Base-by-base conservation (phyloP, 202 grass and related monocot genomes). In the Panicum virgatum region DNA sequence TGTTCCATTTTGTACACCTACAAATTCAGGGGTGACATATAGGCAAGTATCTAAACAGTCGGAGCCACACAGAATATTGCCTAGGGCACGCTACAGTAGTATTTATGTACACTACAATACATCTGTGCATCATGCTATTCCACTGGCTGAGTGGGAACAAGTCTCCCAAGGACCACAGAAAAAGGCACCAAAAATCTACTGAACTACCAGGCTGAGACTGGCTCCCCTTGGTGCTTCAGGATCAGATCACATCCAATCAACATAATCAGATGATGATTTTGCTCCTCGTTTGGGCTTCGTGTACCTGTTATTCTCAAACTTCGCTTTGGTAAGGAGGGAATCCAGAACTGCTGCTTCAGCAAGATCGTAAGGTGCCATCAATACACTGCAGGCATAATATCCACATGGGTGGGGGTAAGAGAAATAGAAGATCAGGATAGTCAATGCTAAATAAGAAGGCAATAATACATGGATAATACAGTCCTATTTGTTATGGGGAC, bases 221-320 rank as follows among this genome's bases (percentile, higher is more conserved):
- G 22, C 40, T 48, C 25, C 36, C 7, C 10, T 38, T 50, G 30
- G 51, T 84, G 50, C 47, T 72, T 80, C 63, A 20, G 66, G 51
- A 52, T 60, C 3, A 16, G 13, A 80, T 90, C 83, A 93, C 22
- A 88, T 76, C 88, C 88, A 94, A 12, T 88, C 86, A 57, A 94
- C 85, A 71, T 88, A 87, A 50, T 91, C 68, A 7, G 81, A 85
- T 9, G 92, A 87, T 46, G 81, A 38, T 81, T 85, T 94, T 19
- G 86, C 65, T 59, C 84, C 78, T 69, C 71, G 81, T 86, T 87
- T 85, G 5, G 92, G 96, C 36, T 86, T 85, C 48, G 0, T 90
- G 54, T 93, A 97, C 79, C 92, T 91, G 20, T 92, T 94, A 40
- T 97, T 98, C 90, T 91, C 96, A 66, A 93, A 93, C 29, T 27